Evolutionary conservation across 2,329 filamentous ascomycete genomes (phyloP), one percentile per base, ranked within the genome.

Genomic region (Cadophora luteo-olivacea): DNA sequence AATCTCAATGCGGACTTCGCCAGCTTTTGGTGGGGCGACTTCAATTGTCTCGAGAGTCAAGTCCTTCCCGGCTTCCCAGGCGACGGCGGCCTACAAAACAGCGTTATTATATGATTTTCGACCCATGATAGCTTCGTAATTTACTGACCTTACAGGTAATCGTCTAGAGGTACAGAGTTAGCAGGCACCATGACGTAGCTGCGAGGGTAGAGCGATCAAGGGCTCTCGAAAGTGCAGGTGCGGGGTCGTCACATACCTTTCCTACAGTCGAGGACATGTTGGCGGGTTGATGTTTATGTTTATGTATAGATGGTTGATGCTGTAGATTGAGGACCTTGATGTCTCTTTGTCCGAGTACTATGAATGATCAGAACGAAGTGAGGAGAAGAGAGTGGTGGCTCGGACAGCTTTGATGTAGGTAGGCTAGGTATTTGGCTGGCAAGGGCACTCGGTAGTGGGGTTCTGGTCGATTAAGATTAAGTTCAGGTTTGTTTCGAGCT

Each of bases 1-100:
- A 80, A 98, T 93, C 85, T 98, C 85, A 79, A 99, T 97, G 77
- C 96, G 93, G 79, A 99, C 96, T 84, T 99, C 96, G 83, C 97
- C 89, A 70, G 95, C 94, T 82, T 87, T 90, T 69, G 96, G 96
- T 72, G 95, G 92, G 64, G 86, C 89, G 73, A 99, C 96, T 84
- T 98, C 94, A 77, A 99, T 86, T 75, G 97, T 93, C 84, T 99
- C 96, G 75, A 98, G 87, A 77, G 86, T 89, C 73, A 99, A 88
- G 75, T 93, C 91, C 84, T 97, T 92, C 80, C 92, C 94, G 60
- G 96, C 94, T 82, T 94, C 95, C 96, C 96, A 99, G 80, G 96
- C 96, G 72, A 99, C 92, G 78, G 96, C 96, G 75, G 96, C 96
- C 91, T 90, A 75, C 72, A 63, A 32, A 25, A 54, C 32, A 58